Evolutionary conservation across 2,329 filamentous ascomycete genomes (phyloP).

Genomic region (Teratosphaeria viscida): DNA sequence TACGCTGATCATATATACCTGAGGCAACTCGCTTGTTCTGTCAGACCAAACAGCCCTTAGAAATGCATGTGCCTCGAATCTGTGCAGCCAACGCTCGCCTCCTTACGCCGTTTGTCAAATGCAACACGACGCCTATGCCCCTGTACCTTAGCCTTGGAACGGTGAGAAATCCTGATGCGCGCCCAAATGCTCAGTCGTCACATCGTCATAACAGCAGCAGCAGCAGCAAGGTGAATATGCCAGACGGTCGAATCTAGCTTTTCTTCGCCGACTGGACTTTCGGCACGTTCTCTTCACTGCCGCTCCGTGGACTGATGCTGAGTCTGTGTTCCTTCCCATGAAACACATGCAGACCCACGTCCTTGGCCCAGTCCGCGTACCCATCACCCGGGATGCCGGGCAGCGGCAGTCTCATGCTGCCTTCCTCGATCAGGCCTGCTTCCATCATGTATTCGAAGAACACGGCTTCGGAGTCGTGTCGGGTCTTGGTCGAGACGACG

Average conservation of each 20-base stretch:
- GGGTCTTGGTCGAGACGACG: slow-evolving; percentile 54
- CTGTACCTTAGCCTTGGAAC: too few species aligned
- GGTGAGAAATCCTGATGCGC: too few species aligned
- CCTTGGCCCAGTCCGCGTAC: slow-evolving; percentile 26
- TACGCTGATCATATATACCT: too few species aligned
- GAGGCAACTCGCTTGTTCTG: too few species aligned
- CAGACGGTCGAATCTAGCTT: not conserved
- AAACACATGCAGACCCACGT: slow-evolving; percentile 26
- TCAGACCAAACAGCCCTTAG: too few species aligned
- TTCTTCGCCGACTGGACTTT: slow-evolving; percentile 1
- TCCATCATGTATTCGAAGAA: slow-evolving; percentile 53
- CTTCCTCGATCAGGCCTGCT: slow-evolving; percentile 22
- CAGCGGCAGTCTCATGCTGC: slow-evolving; percentile 19
- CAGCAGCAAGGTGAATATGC: not conserved
- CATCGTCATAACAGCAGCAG: not conserved
- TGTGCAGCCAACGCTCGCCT: not conserved
- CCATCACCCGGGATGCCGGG: slow-evolving; percentile 25
- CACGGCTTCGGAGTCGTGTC: slow-evolving; percentile 54
- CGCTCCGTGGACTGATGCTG: slow-evolving; percentile 19
- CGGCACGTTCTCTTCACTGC: slow-evolving; percentile 20
- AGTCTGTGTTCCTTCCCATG: slow-evolving; percentile 21
- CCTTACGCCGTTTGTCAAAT: not conserved
- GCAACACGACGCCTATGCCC: too few species aligned
- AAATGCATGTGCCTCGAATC: too few species aligned
- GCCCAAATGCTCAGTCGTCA: not conserved